A percentile compares a stretch with the other conserved stretches of the same genome.
phyloP scores from a whole-genome alignment of 169 alveolate genomes.

The Plasmodium billcollinsi region DNA sequence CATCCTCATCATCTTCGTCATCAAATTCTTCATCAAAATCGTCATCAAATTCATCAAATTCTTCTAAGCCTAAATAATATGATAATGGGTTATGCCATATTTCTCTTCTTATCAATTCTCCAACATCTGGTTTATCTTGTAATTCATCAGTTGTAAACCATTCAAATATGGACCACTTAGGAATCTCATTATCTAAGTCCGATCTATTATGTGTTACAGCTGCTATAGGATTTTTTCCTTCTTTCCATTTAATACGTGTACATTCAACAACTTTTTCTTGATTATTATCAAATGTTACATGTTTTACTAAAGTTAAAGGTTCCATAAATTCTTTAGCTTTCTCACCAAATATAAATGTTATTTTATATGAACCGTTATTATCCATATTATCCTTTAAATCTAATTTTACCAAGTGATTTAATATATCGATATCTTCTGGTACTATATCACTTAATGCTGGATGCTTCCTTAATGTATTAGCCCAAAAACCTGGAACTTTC shows the following conservation, averaged over 20 bases:
- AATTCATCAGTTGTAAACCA: conserved; percentile 88
- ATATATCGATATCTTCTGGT: conserved; percentile 89
- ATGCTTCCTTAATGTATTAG: conserved; percentile 88
- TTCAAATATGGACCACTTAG: conserved; percentile 87
- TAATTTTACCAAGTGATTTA: conserved; percentile 85
- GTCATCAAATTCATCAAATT: conserved; percentile 85
- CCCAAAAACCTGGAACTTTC: conserved; percentile 93
- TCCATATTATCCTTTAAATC: conserved; percentile 92
- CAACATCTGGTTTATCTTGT: conserved; percentile 90
- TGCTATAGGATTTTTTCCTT: conserved; percentile 80
- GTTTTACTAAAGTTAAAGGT: conserved; percentile 89
- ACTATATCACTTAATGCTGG: conserved; percentile 90
- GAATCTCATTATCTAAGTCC: conserved; percentile 61
- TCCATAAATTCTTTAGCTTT: conserved; percentile 90
- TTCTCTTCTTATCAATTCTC: conserved; percentile 92
- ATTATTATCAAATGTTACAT: conserved; percentile 87
- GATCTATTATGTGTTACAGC: conserved; percentile 56
- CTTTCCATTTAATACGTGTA: conserved; percentile 91
- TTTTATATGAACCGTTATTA: conserved; percentile 91
- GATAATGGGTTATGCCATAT: conserved; percentile 93
- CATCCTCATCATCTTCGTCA: conserved; percentile 76
- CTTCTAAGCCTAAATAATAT: conserved; percentile 86
- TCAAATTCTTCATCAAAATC: conserved; percentile 83
- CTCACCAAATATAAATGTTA: conserved; percentile 88
- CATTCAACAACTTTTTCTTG: conserved; percentile 90